Evolutionary conservation across 2,329 filamentous ascomycete genomes (phyloP).

Genomic region (Fusarium torulosum): DNA sequence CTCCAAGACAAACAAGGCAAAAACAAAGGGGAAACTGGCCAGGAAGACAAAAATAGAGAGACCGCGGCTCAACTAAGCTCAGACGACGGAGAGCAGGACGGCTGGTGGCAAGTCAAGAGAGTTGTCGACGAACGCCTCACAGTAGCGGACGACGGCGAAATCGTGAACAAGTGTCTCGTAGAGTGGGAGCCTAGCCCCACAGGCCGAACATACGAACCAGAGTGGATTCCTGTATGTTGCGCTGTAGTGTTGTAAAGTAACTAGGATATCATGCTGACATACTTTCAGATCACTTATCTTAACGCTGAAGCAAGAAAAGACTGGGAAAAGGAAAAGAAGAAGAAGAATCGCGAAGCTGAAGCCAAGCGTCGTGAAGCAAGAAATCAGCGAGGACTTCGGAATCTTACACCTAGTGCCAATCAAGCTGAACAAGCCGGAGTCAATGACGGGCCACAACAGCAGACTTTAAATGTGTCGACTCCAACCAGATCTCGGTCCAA

Average conservation of each 20-base stretch:
- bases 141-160: constrained; percentile 22
- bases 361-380: constrained; percentile 14
- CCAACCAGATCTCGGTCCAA: constrained; percentile 26
- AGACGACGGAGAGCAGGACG: constrained; percentile 1
- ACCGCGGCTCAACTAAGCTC: background rate
- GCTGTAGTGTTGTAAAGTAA: background rate
- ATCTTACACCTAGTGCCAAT: constrained; percentile 9
- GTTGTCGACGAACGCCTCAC: constrained; percentile 6
- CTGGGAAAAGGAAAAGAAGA: constrained; percentile 47
- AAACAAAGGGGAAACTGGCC: background rate
- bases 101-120: background rate
- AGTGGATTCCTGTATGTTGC: constrained; percentile 51
- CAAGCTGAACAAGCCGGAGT: constrained; percentile 8
- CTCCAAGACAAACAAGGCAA: background rate
- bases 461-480: constrained; percentile 29
- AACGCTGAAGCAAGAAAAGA: constrained; percentile 50
- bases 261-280: constrained; percentile 38
- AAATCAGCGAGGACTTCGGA: constrained; percentile 7
- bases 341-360: constrained; percentile 11
- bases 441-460: constrained; percentile 40
- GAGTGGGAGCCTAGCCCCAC: constrained; percentile 55
- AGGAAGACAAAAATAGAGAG: background rate
- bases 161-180: constrained; percentile 53
- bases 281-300: constrained; percentile 46
- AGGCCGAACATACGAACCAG: constrained; percentile 51